Base-by-base conservation (phyloP, 163 green algal genomes). In the Scenedesmus sp. region DNA sequence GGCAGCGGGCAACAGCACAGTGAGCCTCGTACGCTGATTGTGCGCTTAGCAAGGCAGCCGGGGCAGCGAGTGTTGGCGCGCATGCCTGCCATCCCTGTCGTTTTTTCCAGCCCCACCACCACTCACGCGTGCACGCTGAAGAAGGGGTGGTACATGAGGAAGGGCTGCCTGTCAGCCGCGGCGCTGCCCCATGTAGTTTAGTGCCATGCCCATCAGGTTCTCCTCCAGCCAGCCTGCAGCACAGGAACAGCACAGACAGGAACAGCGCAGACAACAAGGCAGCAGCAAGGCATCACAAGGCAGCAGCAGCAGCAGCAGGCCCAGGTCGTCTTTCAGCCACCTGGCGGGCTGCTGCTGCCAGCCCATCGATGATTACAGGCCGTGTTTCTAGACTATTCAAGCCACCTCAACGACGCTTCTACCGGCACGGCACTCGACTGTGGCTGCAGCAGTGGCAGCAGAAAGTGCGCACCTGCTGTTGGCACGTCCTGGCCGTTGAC, bases 91-190 rank as follows among this genome's bases (percentile, higher is more conserved):
- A 46, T 46, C 34, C 34, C 34, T 46, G 34, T 46, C 34, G 3
- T 10, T 52, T 52, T 10, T 46, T 8, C 26, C 52, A n/a, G 23
- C 26, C 34, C 34, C 34, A 46, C 34, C 34, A 46, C 26, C 15
- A 87, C 76, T 79, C 70, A 87, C 76, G 88, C 88, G 23, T 91
- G 88, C 16, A 91, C 77, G 56, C 88, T 91, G 77, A 67, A 91
- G 59, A 20, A 20, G n/a, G 88, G 76, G 62, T 91, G 88, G 88
- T 87, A 91, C 34, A 87, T 67, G 1, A 83, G 82, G 77, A 91
- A 91, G 26, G 88, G 88, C 20, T 62, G 6, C 1, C 46, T 57
- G 16, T 87, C 77, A 5, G n/a, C 54, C 56, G 79, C 6, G 13
- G 13, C 79, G 60, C 56, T 74, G 9, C 56, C 81, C 81, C 1